A percentile compares a stretch with the other conserved stretches of the same genome.
These are phyloP conservation scores for Backusella westeae DNA, from an alignment of 192 early-diverging fungal genomes.

Conservation along the genomic window DNA sequence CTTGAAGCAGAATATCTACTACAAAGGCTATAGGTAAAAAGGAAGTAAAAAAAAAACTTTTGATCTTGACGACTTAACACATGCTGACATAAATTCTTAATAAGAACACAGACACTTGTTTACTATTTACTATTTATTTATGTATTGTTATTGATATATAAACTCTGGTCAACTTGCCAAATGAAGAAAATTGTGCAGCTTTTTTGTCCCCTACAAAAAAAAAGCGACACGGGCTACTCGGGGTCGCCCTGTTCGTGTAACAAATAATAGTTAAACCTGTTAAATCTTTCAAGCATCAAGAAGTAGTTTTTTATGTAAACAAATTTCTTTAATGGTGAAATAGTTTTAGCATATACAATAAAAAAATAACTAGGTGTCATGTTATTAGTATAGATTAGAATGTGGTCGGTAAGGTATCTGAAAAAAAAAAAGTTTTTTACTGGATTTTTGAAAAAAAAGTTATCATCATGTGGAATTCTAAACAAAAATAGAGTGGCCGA, in stretches of 20 bases:
- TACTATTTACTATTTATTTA: background rate
- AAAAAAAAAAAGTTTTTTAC: constrained; percentile 78
- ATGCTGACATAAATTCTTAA: background rate
- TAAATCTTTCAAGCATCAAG: background rate
- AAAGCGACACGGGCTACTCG: background rate
- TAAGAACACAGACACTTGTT: background rate
- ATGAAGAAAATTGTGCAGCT: background rate
- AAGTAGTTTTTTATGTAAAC: background rate
- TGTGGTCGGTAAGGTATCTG: background rate
- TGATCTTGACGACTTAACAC: background rate
- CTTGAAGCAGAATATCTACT: background rate
- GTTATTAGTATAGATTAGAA: background rate
- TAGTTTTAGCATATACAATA: background rate
- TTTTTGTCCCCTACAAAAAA: background rate
- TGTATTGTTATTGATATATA: background rate
- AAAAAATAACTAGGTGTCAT: background rate
- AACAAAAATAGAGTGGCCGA: background rate
- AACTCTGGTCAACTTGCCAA: background rate
- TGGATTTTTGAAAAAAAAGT: constrained; percentile 66
- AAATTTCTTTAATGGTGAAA: background rate
- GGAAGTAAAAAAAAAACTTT: background rate
- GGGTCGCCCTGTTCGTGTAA: background rate
- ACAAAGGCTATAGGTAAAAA: background rate
- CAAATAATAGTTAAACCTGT: background rate
- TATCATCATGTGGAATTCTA: constrained; percentile 2